Evolutionary conservation across 1,284 basidiomycete genomes (phyloP), one percentile per base, ranked within the genome.

Genomic region (Coniferiporia weirii): DNA sequence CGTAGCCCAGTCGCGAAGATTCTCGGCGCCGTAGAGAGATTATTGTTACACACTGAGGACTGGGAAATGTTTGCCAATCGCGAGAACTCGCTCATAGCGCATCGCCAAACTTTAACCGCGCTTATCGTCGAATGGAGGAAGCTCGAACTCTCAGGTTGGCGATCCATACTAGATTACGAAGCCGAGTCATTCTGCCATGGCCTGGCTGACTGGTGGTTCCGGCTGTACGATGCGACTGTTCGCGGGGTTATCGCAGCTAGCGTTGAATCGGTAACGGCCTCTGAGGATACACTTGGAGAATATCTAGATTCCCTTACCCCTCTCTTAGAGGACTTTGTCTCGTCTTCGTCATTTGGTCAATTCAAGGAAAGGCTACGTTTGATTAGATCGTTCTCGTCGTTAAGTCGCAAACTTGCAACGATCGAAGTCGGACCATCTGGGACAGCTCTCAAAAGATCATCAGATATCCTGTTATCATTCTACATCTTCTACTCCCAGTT

Each of bases 11-110:
- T 98, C 4, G 94, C 96, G 5, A 89, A 87, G 68, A 75, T 96
- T 19, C 80, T 99, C 17, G 82, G 92, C 0, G 87, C 89, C 1
- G 71, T 98, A 47, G 97, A 99, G 71, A 89, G 91, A 63, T 77
- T 99, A 10, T 76, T 99, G 1, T 68, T 88, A 47, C 92, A 97
- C 64, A 93, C 87, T 9, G 93, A 97, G 63, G 97, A 99, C 69
- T 99, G 97, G 97, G 94, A 99, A 71, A 87, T 88, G 66, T 99
- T 92, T 66, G 89, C 96, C 10, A 95, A 94, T 72, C 80, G 83
- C 22, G 86, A 90, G 52, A 98, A 95, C 67, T 87, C 86, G 22
- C 80, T 99, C 60, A 84, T 82, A 66, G 62, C 69, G 0, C 79
- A 91, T 67, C 91, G 88, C 60, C 79, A 84, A 27, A 77, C 77